Evolutionary conservation across 2,329 filamentous ascomycete genomes (phyloP), one percentile per base, ranked within the genome.

Genomic region (Verruconis gallopava): DNA sequence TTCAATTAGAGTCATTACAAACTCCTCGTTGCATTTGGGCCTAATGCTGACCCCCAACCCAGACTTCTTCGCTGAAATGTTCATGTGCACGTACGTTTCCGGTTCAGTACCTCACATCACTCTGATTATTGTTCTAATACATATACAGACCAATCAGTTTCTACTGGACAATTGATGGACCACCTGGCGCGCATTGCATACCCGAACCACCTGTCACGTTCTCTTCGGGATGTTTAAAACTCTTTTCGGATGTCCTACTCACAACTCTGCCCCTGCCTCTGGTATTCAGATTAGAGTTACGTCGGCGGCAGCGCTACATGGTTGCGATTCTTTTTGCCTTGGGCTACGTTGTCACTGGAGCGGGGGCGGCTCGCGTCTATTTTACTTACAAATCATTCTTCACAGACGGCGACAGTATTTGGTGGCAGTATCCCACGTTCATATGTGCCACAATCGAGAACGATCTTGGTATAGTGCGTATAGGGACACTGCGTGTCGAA

Each of bases 191-290:
- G 5, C 18, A 18, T 20, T 44, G 42, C 18, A 9, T 34, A 9
- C 18, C 33, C 2, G 42, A 44, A 44, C 37, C 37, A 5, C 36
- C 37, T 1, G 37, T 43, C 11, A 39, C 37, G 4, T 19, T 44
- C 13, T 22, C 22, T 6, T 19, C 15, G n/a, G 42, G 42, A 4
- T 3, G 20, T 5, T 13, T 44, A 15, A 44, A 44, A 21, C 41
- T 28, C 18, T 4, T 17, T 2, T 20, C 35, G 2, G 42, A 44
- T 22, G 5, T 44, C 13, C 18, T 44, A 4, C 25, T 44, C 15
- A 35, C 42, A 12, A 44, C 42, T 3, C 42, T 44, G 2, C 42
- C 42, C 3, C 40, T 44, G 15, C 42, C 42, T 17, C 18, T 44
- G 12, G 25, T 44, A 9, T n/a, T 44, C 18, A 21, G 25, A 5